Evolutionary conservation across 805 yeast genomes (phyloP), one percentile per base, ranked within the genome.

Genomic region (Candida dendrica): DNA sequence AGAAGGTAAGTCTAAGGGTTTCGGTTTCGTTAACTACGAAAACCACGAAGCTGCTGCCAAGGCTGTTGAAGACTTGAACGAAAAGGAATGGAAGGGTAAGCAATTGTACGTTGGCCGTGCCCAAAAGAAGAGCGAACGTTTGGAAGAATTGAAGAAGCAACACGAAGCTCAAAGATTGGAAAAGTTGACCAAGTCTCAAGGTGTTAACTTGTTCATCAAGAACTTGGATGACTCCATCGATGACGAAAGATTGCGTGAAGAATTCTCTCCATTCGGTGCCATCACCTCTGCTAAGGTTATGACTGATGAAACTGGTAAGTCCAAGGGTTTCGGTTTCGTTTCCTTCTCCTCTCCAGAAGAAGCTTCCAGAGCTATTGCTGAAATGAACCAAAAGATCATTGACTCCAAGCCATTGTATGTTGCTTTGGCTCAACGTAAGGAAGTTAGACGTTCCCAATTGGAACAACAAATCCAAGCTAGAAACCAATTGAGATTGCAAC

Each of bases 391-490:
- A 73, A 85, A 89, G 66, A 84, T 91, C 83, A 79, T 93, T 57
- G 82, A 80, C 56, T 88, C 90, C 65, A 93, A 93, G 79, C 98
- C 98, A 60, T 77, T 93, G 64, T 93, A 91, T 67, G 98, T 93
- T 70, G 96, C 97, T 47, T 81, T 93, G 63, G 98, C 98, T 57
- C 98, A 93, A 79, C 86, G 96, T 70, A 91, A 88, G 75, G 98
- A 91, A 58, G 95, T 88, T 45, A 89, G 98, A 79, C 84, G 95
- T 66, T 79, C 87, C 58, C 98, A 93, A 75, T 77, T 93, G 66
- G 91, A 88, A 68, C 98, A 93, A 74, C 98, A 93, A 73, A 85
- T 89, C 64, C 95, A 86, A 69, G 97, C 96, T 54, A 87, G 96
- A 76, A 88, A 87, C 80, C 97, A 91, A 73, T 79, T 90, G 84